Percentiles rank a stretch among this genome's conserved stretches.
These are phyloP conservation scores for Passalora sequoiae DNA, from an alignment of 2,329 filamentous ascomycete species.

Conservation along the genomic window DNA sequence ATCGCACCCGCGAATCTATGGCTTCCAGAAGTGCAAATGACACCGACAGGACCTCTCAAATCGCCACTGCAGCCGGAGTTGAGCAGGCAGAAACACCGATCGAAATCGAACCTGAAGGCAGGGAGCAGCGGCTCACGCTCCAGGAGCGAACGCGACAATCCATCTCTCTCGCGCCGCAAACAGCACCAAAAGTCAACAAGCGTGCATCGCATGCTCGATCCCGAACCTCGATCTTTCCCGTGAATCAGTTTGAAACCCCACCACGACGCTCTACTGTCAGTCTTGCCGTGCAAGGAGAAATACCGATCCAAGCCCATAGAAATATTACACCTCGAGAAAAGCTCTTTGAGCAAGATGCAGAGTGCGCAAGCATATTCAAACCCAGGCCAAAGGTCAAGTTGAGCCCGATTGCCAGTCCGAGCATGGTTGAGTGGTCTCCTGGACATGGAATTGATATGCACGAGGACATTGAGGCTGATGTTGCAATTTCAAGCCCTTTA, in stretches of 20 bases:
- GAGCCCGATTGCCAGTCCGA: slow-evolving; percentile 52
- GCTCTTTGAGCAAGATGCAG: slow-evolving; percentile 64
- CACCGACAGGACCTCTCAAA: too few species aligned
- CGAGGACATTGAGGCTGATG: too few species aligned
- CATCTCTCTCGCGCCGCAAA: slow-evolving; percentile 59
- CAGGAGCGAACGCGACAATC: slow-evolving; percentile 76
- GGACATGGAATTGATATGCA: slow-evolving; percentile 1
- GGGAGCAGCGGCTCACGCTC: slow-evolving; percentile 33
- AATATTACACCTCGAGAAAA: slow-evolving; percentile 58
- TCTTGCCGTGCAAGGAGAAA: slow-evolving; percentile 6
- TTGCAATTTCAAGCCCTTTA: too few species aligned
- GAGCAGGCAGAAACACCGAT: background rate
- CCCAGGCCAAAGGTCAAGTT: slow-evolving; percentile 73
- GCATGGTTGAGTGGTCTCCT: background rate
- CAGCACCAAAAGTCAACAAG: slow-evolving; percentile 15
- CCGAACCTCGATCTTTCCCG: slow-evolving; percentile 40
- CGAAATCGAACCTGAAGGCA: background rate
- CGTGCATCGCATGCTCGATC: slow-evolving; percentile 34
- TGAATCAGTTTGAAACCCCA: slow-evolving; percentile 55
- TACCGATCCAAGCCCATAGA: slow-evolving; percentile 22
- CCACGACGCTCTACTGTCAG: slow-evolving; percentile 17
- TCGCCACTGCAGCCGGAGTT: slow-evolving; percentile 18
- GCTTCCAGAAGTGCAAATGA: slow-evolving; percentile 28
- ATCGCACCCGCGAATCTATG: slow-evolving; percentile 46
- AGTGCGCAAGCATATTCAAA: slow-evolving; percentile 79